Conservation (phyloP, 1,139 yeast genomes). For the Yamadazyma conglobata region DNA sequence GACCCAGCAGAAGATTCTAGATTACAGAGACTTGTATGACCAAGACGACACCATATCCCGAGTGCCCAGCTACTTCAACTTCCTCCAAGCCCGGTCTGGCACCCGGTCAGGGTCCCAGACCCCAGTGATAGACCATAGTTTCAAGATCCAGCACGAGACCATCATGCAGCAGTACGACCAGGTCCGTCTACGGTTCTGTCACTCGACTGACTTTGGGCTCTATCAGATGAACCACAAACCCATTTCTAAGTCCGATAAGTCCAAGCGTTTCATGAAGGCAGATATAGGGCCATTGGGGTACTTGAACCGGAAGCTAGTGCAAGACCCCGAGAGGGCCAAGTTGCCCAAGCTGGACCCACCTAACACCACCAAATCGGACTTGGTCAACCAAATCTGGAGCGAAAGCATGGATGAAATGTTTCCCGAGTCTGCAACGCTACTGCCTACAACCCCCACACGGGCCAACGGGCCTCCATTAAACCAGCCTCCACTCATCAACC, state of each 20-base stretch:
- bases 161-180: constrained; percentile 36
- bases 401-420: constrained; percentile 9
- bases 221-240: constrained; percentile 7
- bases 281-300: constrained; percentile 17
- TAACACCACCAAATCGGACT: not conserved
- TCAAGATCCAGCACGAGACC: constrained; percentile 38
- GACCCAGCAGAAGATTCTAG: constrained; percentile 36
- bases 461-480: too few relatives aligned
- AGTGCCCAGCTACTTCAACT: constrained; percentile 11
- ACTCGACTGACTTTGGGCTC: constrained; percentile 9
- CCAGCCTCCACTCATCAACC: too few relatives aligned
- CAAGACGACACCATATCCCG: constrained; percentile 15
- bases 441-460: constrained; percentile 1
- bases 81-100: constrained; percentile 8
- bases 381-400: constrained; percentile 10
- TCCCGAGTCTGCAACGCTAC: constrained; percentile 1
- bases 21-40: constrained; percentile 29
- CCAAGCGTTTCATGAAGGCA: constrained; percentile 8
- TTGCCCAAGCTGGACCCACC: constrained; percentile 1
- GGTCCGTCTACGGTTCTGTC: constrained; percentile 35
- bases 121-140: constrained; percentile 22
- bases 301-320: constrained; percentile 11
- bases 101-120: constrained; percentile 6
- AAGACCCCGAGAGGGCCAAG: constrained; percentile 2
- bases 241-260: constrained; percentile 2